A percentile compares a stretch with the other conserved stretches of the same genome.
phyloP scores from a whole-genome alignment of 2,329 filamentous ascomycete genomes.

The Whalleya microplaca region DNA sequence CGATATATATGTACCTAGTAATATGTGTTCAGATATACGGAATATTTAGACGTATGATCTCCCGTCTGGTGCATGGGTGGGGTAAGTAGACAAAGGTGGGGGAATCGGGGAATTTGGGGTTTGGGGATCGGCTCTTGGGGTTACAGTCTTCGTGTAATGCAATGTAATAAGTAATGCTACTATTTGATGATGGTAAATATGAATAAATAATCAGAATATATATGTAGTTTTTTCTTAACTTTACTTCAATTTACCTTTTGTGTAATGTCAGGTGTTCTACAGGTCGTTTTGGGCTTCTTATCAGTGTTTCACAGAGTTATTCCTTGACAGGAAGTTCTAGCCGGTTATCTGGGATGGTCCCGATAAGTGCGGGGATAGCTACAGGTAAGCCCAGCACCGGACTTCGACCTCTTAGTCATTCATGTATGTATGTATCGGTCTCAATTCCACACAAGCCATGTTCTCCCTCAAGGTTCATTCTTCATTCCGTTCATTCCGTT shows the following conservation, averaged over 20 bases:
- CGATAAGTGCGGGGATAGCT: conserved; percentile 19
- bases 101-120: not conserved
- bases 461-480: not conserved
- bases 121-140: not conserved
- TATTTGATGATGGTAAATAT: not conserved
- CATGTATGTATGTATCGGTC: no score
- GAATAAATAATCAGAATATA: not conserved
- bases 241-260: not conserved
- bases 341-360: conserved; percentile 27
- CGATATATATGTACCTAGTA: no score
- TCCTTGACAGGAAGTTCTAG: conserved; percentile 30
- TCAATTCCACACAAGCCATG: no score
- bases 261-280: not conserved
- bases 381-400: not conserved
- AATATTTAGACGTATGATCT: no score
- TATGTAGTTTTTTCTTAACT: not conserved
- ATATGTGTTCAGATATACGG: no score
- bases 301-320: not conserved
- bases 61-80: not conserved
- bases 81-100: not conserved
- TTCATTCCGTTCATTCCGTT: not conserved
- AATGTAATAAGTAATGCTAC: no score
- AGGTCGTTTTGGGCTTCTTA: no score
- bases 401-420: not conserved
- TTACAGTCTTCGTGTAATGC: no score